Base-by-base conservation (phyloP, 2,329 filamentous ascomycete species). In the Fusarium sp. region DNA sequence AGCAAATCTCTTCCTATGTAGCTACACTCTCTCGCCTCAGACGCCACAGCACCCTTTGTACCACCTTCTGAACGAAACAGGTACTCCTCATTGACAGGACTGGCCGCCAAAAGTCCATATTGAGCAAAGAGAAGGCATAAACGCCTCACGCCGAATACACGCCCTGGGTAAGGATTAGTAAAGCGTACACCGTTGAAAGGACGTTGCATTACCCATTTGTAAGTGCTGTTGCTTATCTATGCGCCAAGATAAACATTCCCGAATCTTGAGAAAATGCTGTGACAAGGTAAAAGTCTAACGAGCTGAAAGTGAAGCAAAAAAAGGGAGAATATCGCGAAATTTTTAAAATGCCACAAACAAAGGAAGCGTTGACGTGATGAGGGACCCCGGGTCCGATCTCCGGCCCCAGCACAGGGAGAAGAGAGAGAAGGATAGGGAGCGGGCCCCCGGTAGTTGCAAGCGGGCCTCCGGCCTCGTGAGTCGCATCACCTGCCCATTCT, bases 1-100 rank as follows among this genome's bases (percentile, higher is more conserved):
- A 93, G 78, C 16, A 92, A 81, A 44, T 90, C 84, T 25, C 86
- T 85, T 2, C 91, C 91, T 72, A 93, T 90, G 31, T 83, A 77
- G 66, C 90, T 93, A 76, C 91, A 94, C 68, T 91, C 85, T 3
- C 82, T 78, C 72, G 85, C 89, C 77, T 93, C 91, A 58, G 89
- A 90, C 11, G 91, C 90, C 18, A 93, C 89, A 33, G 90, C 91
- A 23, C 91, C 91, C 18, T 68, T 72, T 11, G 64, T 72, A n/a
- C 75, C 75, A 27, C 25, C 46, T 9, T 51, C 50, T 2, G 62
- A 31, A n/a, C 51, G 58, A 14, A 66, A 46, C 8, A 71, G 36
- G 25, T 68, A 64, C 40, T 74, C 38, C 16, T 67, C 44, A 10
- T 62, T 42, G 6, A 62, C n/a, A 5, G 64, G 68, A 10, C 38